A percentile compares a stretch with the other conserved stretches of the same genome.
phyloP scores from a whole-genome alignment of 2,329 filamentous ascomycete species.

The Drechslerella coelobrocha region DNA sequence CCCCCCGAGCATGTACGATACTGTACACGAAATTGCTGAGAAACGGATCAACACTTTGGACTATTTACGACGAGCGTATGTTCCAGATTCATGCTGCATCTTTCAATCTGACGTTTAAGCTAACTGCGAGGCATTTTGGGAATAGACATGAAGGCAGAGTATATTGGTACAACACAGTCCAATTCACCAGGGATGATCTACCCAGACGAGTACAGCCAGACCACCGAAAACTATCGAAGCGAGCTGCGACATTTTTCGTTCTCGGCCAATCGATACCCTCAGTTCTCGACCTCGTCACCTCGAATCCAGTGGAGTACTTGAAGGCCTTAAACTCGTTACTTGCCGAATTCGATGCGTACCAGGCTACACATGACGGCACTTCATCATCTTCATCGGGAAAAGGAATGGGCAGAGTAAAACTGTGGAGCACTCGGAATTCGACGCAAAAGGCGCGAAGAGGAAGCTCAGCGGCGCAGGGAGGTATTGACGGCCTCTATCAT shows the following conservation, averaged over 20 bases:
- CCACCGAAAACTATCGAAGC: slow-evolving; percentile 77
- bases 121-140: slow-evolving; percentile 1
- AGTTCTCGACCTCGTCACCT: slow-evolving; percentile 84
- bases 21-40: slow-evolving; percentile 81
- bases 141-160: slow-evolving; percentile 86
- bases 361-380: slow-evolving; percentile 81
- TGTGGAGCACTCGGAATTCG: slow-evolving; percentile 43
- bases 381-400: slow-evolving; percentile 67
- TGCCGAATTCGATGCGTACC: slow-evolving; percentile 91
- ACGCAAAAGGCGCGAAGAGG: slow-evolving; percentile 40
- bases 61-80: slow-evolving; percentile 89
- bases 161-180: slow-evolving; percentile 98
- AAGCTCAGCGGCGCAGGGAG: slow-evolving; percentile 43
- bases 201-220: slow-evolving; percentile 85
- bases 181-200: slow-evolving; percentile 84
- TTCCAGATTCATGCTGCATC: slow-evolving; percentile 51
- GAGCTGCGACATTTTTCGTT: slow-evolving; percentile 91
- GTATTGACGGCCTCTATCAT: slow-evolving; percentile 48
- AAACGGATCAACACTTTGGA: slow-evolving; percentile 95
- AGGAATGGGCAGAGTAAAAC: slow-evolving; percentile 47
- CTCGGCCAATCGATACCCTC: slow-evolving; percentile 89
- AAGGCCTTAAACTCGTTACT: slow-evolving; percentile 84
- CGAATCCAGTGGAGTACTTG: slow-evolving; percentile 82
- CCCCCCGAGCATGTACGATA: slow-evolving; percentile 65
- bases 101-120: background rate